These are phyloP conservation scores for Alloteropsis semialata DNA, from an alignment of 176 grass and related monocot species.

Conservation along the genomic window DNA sequence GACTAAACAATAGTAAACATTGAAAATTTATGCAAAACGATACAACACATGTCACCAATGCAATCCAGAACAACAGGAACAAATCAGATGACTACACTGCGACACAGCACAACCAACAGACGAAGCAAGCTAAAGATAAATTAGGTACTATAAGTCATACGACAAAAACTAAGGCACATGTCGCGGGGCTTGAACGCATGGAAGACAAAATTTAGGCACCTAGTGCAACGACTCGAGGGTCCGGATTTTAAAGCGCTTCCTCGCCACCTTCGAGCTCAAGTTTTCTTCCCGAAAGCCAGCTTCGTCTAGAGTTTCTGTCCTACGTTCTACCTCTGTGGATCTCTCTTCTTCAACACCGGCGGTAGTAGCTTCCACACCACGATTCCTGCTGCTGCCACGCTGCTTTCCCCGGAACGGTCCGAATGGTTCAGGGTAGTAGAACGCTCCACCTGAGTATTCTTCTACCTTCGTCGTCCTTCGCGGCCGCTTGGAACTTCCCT, in stretches of 20 bases:
- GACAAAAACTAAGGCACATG: too few species aligned
- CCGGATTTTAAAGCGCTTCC: too few species aligned
- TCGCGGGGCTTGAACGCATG: neutral
- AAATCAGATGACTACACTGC: neutral
- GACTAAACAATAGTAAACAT: neutral
- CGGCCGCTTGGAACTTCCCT: neutral
- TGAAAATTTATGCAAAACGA: neutral
- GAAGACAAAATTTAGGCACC: too few species aligned
- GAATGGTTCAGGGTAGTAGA: neutral
- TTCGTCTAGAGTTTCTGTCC: neutral
- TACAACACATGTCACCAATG: neutral
- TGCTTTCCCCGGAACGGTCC: constrained; percentile 13
- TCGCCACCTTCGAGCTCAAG: too few species aligned
- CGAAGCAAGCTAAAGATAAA: too few species aligned
- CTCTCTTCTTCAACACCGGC: neutral
- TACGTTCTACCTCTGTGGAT: neutral
- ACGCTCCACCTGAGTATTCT: neutral
- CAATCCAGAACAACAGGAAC: neutral
- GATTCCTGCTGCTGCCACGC: neutral
- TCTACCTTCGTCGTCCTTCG: neutral
- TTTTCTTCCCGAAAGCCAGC: neutral
- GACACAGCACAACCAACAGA: too few species aligned
- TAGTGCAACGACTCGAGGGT: too few species aligned
- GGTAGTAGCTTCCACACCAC: neutral
- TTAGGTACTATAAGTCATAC: too few species aligned